Base-by-base conservation (phyloP, 164 flowering plant species). In the Vitis riparia region DNA sequence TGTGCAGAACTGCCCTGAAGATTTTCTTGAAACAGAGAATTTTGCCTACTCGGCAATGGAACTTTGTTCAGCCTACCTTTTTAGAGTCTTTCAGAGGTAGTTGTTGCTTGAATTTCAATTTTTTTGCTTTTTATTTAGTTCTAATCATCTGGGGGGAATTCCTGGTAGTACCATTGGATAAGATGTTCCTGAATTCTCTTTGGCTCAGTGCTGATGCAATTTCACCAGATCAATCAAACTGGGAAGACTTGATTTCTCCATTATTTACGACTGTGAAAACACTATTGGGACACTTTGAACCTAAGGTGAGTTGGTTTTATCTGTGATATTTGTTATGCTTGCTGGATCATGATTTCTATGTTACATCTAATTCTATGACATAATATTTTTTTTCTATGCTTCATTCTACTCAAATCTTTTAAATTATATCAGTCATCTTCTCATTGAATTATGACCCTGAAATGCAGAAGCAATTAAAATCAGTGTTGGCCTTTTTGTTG, bases 1-100 rank as follows among this genome's bases (percentile, higher is more conserved):
- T 78, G 86, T 88, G 74, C 86, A 84, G 80, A 83, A 72, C 66
- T 89, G 97, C 73, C 97, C 97, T 11, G 77, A 74, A 55, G 82
- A 79, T 55, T 90, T 82, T 77, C 79, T 90, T 72, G 85, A 85
- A 71, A 52, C 65, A 11, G 91, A 95, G 57, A 78, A 68, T 67
- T 87, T 93, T 80, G 68, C 82, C 57, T 72, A 67, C 73, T 55
- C 79, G 66, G 82, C 82, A 51, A 69, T 76, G 58, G 99, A 95
- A 81, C 83, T 95, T 49, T 90, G 92, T 74, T 58, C 79, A 50
- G 77, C 85, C 47, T 85, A 81, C 75, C 83, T 90, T 30, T 79
- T 80, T 68, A 82, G 79, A 69, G 27, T 70, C 57, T 74, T 79
- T 57, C 59, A 75, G 53, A 84, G 97, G 98, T 95, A 79, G 53